Conservation (phyloP, 2,329 filamentous ascomycete genomes). For the Colletotrichum navitas region DNA sequence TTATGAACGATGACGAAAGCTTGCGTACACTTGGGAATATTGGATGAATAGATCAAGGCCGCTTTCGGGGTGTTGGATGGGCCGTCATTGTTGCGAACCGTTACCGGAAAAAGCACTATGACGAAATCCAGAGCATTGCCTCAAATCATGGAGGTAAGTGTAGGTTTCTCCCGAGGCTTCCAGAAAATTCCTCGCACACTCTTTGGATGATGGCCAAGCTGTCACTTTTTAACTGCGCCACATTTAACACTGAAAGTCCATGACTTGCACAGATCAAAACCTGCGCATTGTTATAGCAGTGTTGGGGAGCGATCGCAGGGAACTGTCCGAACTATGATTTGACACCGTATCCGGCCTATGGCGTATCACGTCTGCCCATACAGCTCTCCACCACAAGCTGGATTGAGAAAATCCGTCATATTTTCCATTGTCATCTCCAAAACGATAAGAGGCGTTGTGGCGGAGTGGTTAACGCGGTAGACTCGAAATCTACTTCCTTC, state of each 20-base stretch:
- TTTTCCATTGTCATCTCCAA: fast-evolving
- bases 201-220: neutral
- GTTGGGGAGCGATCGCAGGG: too few species aligned
- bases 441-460: conserved; percentile 32
- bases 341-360: neutral
- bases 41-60: too few species aligned
- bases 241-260: neutral
- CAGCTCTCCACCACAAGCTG: neutral
- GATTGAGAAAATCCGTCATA: neutral
- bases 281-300: too few species aligned
- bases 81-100: neutral
- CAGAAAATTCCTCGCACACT: neutral
- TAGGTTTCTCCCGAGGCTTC: neutral
- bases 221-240: neutral
- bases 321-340: too few species aligned
- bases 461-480: conserved; percentile 29
- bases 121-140: neutral
- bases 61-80: too few species aligned
- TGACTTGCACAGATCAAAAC: neutral
- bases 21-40: neutral
- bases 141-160: neutral
- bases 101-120: neutral
- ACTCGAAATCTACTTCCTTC: conserved; percentile 20
- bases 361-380: neutral
- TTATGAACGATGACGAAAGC: neutral